These are phyloP conservation scores for Cerrena zonata DNA, from an alignment of 1,284 basidiomycete species.

Conservation along the genomic window DNA sequence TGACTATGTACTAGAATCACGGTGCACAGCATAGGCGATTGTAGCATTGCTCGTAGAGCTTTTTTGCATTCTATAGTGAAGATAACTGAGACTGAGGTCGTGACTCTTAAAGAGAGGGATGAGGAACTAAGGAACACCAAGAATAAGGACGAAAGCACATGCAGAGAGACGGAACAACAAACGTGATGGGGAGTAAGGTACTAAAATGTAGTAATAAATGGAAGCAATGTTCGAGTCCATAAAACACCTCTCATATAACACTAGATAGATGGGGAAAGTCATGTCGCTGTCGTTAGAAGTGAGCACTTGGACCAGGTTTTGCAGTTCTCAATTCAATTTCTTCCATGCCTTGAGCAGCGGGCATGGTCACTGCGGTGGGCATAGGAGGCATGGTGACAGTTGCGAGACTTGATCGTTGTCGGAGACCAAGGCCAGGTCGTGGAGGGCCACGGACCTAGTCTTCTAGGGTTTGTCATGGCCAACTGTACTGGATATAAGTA, in stretches of 20 bases:
- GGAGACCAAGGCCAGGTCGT: constrained; percentile 3
- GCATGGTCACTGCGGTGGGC: constrained; percentile 14
- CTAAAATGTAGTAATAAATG: background rate
- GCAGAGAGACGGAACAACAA: background rate
- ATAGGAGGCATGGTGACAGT: constrained; percentile 14
- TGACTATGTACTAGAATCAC: background rate
- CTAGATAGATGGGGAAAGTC: background rate
- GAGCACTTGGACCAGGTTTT: constrained; percentile 2
- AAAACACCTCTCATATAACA: background rate
- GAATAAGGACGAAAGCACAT: too few relatives aligned
- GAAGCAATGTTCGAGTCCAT: background rate
- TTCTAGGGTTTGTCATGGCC: constrained; percentile 17
- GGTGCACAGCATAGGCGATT: background rate
- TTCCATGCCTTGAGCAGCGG: constrained; percentile 13
- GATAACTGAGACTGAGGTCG: background rate
- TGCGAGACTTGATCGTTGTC: too few relatives aligned
- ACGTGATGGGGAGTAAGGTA: too few relatives aligned
- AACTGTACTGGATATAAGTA: constrained; percentile 8
- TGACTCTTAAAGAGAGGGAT: background rate
- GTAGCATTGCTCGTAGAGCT: background rate
- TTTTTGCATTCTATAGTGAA: background rate
- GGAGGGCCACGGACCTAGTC: constrained; percentile 6
- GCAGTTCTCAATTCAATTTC: constrained; percentile 24
- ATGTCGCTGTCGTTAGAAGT: background rate
- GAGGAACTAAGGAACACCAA: too few relatives aligned